phyloP scores from a whole-genome alignment of 2,329 filamentous ascomycete species.

The Diaporthe citrichinensis region DNA sequence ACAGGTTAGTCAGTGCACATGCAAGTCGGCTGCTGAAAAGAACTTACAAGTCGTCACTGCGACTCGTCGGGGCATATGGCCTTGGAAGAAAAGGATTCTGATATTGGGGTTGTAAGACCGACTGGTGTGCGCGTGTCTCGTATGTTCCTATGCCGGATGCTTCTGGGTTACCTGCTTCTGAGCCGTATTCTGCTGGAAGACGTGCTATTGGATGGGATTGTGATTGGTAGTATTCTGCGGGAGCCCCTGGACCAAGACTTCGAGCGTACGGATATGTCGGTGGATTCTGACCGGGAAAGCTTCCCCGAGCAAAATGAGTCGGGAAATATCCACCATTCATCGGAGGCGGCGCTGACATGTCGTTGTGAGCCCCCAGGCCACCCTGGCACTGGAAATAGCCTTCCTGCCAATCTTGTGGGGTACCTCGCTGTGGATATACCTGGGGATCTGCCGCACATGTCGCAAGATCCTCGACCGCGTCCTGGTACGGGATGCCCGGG shows the following conservation, averaged over 20 bases:
- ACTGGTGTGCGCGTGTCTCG: background rate
- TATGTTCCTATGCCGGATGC: background rate
- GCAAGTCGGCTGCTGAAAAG: too few relatives aligned
- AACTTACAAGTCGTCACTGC: too few relatives aligned
- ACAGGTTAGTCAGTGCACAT: too few relatives aligned
- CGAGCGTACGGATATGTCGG: background rate
- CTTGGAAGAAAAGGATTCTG: background rate
- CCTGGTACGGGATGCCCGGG: background rate
- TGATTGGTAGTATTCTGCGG: background rate
- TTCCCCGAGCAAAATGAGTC: background rate
- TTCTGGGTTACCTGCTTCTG: background rate
- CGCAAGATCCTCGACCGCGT: background rate
- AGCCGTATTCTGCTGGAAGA: background rate
- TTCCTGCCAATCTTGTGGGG: background rate
- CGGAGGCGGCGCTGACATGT: background rate
- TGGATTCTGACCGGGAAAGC: background rate
- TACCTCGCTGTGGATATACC: background rate
- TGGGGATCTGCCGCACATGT: background rate
- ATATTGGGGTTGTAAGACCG: background rate
- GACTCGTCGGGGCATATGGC: constrained; percentile 56
- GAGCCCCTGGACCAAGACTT: background rate
- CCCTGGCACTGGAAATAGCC: background rate
- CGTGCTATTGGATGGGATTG: background rate
- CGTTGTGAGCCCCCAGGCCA: background rate
- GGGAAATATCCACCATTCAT: background rate